Evolutionary conservation across 179 eudicot genomes (phyloP), one percentile per base, ranked within the genome.

Genomic region (Spergularia azorica): DNA sequence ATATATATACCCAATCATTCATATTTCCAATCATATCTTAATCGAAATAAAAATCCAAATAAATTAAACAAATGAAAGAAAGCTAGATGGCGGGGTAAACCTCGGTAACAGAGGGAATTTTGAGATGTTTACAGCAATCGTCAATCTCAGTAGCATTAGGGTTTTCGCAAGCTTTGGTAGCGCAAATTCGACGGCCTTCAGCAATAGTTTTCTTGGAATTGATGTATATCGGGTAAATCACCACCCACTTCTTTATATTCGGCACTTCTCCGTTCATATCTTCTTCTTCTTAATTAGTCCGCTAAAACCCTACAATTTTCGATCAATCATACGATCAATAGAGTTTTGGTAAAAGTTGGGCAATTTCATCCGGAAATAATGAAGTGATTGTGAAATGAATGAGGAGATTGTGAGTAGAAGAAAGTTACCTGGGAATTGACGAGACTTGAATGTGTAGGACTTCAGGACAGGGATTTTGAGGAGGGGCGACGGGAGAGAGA

Each of bases 151-250:
- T 62, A 67, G 87, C 85, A 46, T 89, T 94, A 79, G 98, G 98
- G 74, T 88, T 90, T 82, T 94, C 97, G 70, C 97, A 94, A 8
- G 97, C 94, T 87, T 91, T 94, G 75, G 81, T 80, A 5, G 84
- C 81, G 73, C 86, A 76, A 36, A 94, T 92, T 60, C 94, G 80
- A 50, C 98, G 88, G 26, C 98, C 98, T 76, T 92, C 91, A 15
- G 97, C 91, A 8, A 91, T 83, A 3, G 92, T 91, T 75, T 92
- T 94, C 90, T 92, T 94, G 2, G 95, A 89, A 82, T 91, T 92
- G 69, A 92, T 88, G 84, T 94, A 94, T 9, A 91, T 77, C n/a
- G 97, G 98, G 78, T 92, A 92, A 51, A 94, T 46, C 17, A 92
- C 73, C 18, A 88, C 84, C 97, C 97, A 92, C 61, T 86, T 92